These are phyloP conservation scores for Lactifluus echinatus DNA, from an alignment of 768 basidiomycete genomes.

Conservation along the genomic window DNA sequence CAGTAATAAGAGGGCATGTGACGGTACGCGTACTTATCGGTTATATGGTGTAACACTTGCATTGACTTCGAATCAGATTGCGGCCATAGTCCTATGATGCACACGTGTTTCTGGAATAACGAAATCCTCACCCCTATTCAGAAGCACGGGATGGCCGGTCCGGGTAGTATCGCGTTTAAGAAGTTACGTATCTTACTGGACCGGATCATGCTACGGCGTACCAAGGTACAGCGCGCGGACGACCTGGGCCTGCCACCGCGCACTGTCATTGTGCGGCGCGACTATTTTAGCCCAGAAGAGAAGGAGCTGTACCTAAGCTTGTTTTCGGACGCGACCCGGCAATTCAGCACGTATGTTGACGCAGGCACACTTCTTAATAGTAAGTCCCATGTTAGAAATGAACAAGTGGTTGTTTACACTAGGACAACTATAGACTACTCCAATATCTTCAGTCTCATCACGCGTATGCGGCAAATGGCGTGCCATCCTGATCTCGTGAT, in stretches of 20 bases:
- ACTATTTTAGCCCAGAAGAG: constrained; percentile 95
- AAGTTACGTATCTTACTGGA: constrained; percentile 86
- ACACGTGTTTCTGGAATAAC: constrained; percentile 95
- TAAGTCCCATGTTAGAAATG: constrained; percentile 33
- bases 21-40: constrained; percentile 42
- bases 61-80: constrained; percentile 43
- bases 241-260: constrained; percentile 93
- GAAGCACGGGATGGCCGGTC: constrained; percentile 73
- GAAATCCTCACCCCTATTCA: constrained; percentile 96
- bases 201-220: constrained; percentile 91
- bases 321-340: constrained; percentile 87
- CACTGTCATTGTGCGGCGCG: constrained; percentile 77
- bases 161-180: constrained; percentile 79
- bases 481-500: constrained; percentile 93
- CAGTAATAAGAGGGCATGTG: constrained; percentile 71
- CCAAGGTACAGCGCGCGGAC: constrained; percentile 90
- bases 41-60: not conserved
- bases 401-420: not conserved
- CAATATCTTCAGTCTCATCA: constrained; percentile 86
- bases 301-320: constrained; percentile 89
- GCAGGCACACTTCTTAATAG: constrained; percentile 90
- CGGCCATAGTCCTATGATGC: constrained; percentile 79
- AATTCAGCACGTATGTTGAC: constrained; percentile 85
- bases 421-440: constrained; percentile 58
- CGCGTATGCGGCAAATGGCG: constrained; percentile 93